Conservation (phyloP, 768 basidiomycete species). For the Suillus decipiens region DNA sequence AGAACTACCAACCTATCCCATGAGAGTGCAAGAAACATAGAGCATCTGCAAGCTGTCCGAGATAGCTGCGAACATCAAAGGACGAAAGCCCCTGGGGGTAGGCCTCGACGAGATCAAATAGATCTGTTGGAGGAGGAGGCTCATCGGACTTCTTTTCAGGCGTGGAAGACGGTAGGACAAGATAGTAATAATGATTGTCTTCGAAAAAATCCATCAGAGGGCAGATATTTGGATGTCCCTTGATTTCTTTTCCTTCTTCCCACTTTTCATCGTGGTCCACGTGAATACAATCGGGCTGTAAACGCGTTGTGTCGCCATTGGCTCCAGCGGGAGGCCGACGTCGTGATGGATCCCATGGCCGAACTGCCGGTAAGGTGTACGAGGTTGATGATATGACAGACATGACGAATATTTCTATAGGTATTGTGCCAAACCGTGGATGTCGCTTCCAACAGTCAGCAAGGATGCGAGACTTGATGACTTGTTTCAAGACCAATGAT, state of each 20-base stretch:
- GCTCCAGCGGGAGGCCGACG: conserved; percentile 22
- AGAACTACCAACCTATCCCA: conserved; percentile 72
- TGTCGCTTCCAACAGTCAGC: conserved; percentile 99
- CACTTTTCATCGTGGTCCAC: conserved; percentile 42
- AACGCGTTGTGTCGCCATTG: conserved; percentile 11
- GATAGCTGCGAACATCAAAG: conserved; percentile 72
- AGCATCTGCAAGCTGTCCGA: conserved; percentile 94
- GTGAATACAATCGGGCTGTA: neutral
- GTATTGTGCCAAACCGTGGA: conserved; percentile 91
- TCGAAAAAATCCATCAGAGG: conserved; percentile 96
- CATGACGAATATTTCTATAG: conserved; percentile 97
- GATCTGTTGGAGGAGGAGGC: conserved; percentile 66
- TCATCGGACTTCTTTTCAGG: conserved; percentile 56
- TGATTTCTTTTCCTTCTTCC: conserved; percentile 69
- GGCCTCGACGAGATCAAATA: conserved; percentile 93
- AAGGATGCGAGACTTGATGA: conserved; percentile 97
- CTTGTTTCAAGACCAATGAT: conserved; percentile 92
- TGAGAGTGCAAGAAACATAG: conserved; percentile 85
- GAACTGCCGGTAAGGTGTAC: conserved; percentile 73
- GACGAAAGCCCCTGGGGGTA: conserved; percentile 85
- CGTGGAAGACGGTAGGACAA: conserved; percentile 80
- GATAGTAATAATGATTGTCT: conserved; percentile 93
- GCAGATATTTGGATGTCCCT: conserved; percentile 95
- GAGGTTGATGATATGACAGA: conserved; percentile 82
- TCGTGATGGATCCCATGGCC: conserved; percentile 84